Evolutionary conservation across 1,284 basidiomycete genomes (phyloP).

Genomic region (Melampsora abietis-canadensis): DNA sequence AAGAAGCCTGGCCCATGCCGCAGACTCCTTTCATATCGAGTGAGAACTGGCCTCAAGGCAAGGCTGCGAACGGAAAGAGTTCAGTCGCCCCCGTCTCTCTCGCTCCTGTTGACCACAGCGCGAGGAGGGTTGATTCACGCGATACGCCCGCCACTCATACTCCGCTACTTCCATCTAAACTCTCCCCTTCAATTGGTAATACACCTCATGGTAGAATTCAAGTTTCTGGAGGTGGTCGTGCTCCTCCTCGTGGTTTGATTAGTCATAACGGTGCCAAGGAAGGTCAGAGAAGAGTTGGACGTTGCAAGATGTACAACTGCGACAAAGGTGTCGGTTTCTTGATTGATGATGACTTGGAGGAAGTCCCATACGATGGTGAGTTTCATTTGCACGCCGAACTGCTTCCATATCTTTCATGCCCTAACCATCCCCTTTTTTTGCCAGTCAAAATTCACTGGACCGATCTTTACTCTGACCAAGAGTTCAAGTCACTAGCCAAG

Average conservation of each 20-base stretch:
- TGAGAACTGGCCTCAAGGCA: conserved; percentile 22
- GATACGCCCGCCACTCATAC: not conserved
- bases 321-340: conserved; percentile 43
- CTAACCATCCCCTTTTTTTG: not conserved
- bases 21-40: conserved; percentile 32
- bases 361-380: conserved; percentile 41
- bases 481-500: conserved; percentile 43
- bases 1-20: conserved; percentile 40
- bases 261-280: conserved; percentile 22
- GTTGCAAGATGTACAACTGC: conserved; percentile 44
- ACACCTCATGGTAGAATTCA: conserved; percentile 14
- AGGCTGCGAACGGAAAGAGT: not conserved
- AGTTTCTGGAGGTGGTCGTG: not conserved
- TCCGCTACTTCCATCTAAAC: conserved; percentile 3
- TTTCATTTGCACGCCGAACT: not conserved
- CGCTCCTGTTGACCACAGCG: not conserved
- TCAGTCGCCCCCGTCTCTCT: not conserved
- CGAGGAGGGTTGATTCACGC: not conserved
- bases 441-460: conserved; percentile 43
- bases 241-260: not conserved
- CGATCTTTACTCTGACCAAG: conserved; percentile 40
- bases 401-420: not conserved
- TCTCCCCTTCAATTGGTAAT: not conserved
- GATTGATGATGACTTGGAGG: conserved; percentile 35
- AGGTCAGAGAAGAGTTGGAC: conserved; percentile 36